Evolutionary conservation across 2,329 filamentous ascomycete species (phyloP), one percentile per base, ranked within the genome.

Genomic region (Trichoderma koningiopsis): DNA sequence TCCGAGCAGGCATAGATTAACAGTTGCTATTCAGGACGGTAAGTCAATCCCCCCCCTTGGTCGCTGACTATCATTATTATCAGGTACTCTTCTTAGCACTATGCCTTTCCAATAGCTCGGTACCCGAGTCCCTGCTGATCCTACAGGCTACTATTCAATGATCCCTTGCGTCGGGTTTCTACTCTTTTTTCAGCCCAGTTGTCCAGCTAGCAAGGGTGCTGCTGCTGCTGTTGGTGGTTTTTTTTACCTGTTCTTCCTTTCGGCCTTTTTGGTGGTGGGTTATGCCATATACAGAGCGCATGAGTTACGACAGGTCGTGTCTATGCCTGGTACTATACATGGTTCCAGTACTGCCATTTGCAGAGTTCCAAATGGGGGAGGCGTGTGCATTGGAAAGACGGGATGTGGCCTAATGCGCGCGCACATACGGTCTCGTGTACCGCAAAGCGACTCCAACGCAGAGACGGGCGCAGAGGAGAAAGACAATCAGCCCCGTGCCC

Each of bases 361-460:
- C 10, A 13, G 22, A 49, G 6, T 11, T 52, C 40, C 29, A 52
- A 40, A 66, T 40, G 40, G 55, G 55, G 63, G 63, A 66, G 63
- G 63, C 63, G 63, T 66, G 63, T 66, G 63, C 63, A 66, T 66
- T 29, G 37, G 16, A 31, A 47, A 22, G 37, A 31, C 49, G 37
- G 29, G 35, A 47, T 66, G 58, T 66, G 58, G 55, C 63, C 55
- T 58, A 35, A 66, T 66, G 63, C 55, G 63, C 63, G 63, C 62
- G 52, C 61, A 33, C 61, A 43, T 43, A 33, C 61, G 47, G 27
- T 27, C 55, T 66, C 63, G 63, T 66, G 63, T 66, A 33, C 37
- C 47, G 43, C 22, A 53, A 47, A 64, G 56, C 31, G 49, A 64
- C n/a, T 40, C 29, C 55, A 27, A 22, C 58, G 37, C 14, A 57